A percentile compares a stretch with the other conserved stretches of the same genome.
Conservation (phyloP, 495 filamentous ascomycete species). For the Penicillium samsonianum region DNA sequence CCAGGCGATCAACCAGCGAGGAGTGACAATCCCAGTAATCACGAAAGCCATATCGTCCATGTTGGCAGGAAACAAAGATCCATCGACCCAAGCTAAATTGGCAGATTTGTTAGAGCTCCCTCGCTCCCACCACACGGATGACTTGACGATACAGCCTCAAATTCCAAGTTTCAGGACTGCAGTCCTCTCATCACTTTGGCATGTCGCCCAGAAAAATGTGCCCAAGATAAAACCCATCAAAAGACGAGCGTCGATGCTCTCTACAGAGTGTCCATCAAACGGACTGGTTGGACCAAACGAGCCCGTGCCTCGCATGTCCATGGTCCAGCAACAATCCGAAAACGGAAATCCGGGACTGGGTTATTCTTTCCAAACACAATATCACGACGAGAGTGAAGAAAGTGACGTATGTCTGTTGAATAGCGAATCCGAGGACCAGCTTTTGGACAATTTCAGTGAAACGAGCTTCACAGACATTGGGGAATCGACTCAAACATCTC, state of each 20-base stretch:
- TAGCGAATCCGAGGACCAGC: constrained; percentile 5
- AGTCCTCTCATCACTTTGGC: constrained; percentile 32
- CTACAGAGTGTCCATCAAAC: not conserved
- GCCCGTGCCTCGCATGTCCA: no score
- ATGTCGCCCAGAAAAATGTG: constrained; percentile 29
- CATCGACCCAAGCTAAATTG: constrained; percentile 16
- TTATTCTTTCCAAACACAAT: not conserved
- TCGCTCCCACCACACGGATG: no score
- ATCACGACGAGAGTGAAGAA: not conserved
- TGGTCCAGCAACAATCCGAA: not conserved
- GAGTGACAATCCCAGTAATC: constrained; percentile 36
- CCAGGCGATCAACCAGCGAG: constrained; percentile 45
- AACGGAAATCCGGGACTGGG: not conserved
- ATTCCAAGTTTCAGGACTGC: constrained; percentile 5
- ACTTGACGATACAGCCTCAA: not conserved
- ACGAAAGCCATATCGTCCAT: constrained; percentile 38
- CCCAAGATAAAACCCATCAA: constrained; percentile 12
- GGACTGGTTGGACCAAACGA: not conserved
- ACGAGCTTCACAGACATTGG: constrained; percentile 1
- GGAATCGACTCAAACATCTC: constrained; percentile 7
- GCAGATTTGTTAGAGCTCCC: constrained; percentile 1
- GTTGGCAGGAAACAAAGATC: constrained; percentile 22
- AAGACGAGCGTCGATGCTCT: not conserved
- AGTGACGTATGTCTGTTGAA: not conserved
- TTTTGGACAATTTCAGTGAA: constrained; percentile 2